Evolutionary conservation across 257 asterid genomes (phyloP), one percentile per base, ranked within the genome.

Genomic region (Apocynum venetum): DNA sequence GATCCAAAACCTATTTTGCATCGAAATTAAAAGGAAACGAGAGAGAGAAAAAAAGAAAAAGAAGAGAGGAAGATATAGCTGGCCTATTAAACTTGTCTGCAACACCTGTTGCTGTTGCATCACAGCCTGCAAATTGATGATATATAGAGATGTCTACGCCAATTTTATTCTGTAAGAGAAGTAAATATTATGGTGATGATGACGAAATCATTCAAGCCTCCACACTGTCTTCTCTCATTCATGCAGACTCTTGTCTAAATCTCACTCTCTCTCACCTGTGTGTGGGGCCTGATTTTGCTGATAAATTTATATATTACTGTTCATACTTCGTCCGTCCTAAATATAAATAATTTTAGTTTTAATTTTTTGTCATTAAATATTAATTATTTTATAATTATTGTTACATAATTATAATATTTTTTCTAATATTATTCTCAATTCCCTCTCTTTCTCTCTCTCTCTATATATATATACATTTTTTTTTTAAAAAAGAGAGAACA

Each of bases 31-130:
- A 72, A 52, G 44, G 41, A 52, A 72, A 55, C 51, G 7, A 46
- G 13, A 25, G 12, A 48, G 11, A 20, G 36, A 36, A 10, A 15
- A 72, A 35, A 14, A 12, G 8, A 35, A 35, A 72, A 17, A 72
- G 1, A 43, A 51, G 56, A 51, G 55, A 51, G 55, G 13, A 15
- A 20, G 14, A 47, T 2, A 19, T 19, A 47, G 72, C 49, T 74
- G 79, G 67, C 31, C 43, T 66, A 80, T 67, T 80, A 71, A 67
- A 74, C 44, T 75, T 74, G 79, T 74, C 83, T 80, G 83, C 72
- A 72, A 41, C 80, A 75, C 75, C 48, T 69, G 80, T 53, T 44
- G 47, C 20, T 14, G 20, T 75, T 80, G 80, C 83, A 47, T 80
- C 80, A 64, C 59, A 38, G 57, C 72, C 80, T 75, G 83, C 77